Evolutionary conservation across 176 grass and related monocot genomes (phyloP).

Genomic region (Thinopyrum elongatum): DNA sequence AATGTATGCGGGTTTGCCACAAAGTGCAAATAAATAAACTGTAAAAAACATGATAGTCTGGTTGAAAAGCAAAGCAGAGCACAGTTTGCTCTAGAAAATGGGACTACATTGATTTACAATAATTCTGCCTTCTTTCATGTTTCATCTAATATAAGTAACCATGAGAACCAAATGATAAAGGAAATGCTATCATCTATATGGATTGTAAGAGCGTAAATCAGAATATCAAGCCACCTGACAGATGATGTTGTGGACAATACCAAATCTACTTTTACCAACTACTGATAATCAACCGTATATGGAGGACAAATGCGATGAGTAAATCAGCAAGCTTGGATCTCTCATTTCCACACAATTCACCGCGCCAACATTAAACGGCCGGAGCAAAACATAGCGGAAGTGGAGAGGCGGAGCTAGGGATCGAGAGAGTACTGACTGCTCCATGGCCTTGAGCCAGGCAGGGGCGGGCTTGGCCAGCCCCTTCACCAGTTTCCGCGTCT

Average conservation of each 20-base stretch:
- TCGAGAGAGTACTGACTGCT: constrained; percentile 35
- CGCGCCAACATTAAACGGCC: neutral
- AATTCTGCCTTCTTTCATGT: neutral
- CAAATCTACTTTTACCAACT: neutral
- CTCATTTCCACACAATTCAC: neutral
- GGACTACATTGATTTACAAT: neutral
- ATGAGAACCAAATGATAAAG: neutral
- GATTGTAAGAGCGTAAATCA: neutral
- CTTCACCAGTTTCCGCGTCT: constrained; percentile 78
- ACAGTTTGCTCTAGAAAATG: neutral
- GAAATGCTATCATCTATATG: neutral
- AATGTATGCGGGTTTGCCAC: neutral
- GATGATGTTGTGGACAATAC: neutral
- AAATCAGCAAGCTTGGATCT: neutral
- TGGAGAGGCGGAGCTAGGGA: neutral
- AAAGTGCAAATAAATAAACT: neutral
- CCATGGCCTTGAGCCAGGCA: constrained; percentile 94
- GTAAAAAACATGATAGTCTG: neutral
- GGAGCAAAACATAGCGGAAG: neutral
- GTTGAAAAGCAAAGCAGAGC: neutral
- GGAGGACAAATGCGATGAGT: neutral
- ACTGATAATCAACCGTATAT: neutral
- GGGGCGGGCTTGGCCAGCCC: constrained; percentile 66
- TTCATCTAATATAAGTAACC: neutral
- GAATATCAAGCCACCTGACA: neutral